Conservation (phyloP, 495 filamentous ascomycete genomes). For the Saxispiralis lemnorum region DNA sequence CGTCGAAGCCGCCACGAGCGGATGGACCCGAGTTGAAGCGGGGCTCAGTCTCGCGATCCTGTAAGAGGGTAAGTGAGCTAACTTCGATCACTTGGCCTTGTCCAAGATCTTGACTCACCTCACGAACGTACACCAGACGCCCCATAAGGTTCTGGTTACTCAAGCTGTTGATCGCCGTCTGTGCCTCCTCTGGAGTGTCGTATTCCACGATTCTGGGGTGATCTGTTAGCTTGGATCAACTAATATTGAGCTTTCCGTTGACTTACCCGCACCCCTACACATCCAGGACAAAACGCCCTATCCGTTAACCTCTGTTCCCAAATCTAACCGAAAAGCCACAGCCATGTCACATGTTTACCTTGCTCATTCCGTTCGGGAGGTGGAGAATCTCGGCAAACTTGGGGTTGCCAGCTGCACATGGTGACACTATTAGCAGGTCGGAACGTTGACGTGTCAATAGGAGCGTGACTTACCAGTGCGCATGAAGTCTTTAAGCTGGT, state of each 20-base stretch:
- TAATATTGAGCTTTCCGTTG: neutral
- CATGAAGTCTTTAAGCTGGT: conserved; percentile 99
- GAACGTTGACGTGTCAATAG: neutral
- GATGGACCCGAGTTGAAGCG: conserved; percentile 57
- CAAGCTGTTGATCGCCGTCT: conserved; percentile 90
- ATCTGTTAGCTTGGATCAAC: conserved; percentile 14
- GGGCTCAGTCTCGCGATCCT: conserved; percentile 91
- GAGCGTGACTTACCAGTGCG: conserved; percentile 62
- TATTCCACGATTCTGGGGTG: conserved; percentile 92
- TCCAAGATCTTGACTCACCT: conserved; percentile 60
- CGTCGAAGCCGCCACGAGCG: conserved; percentile 30
- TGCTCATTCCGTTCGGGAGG: conserved; percentile 99
- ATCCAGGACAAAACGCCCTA: conserved; percentile 63
- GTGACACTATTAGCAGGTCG: neutral
- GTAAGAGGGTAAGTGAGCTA: neutral
- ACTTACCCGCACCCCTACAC: conserved; percentile 99
- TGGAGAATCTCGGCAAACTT: conserved; percentile 98
- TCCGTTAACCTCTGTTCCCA: conserved; percentile 99
- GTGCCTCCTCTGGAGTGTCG: conserved; percentile 96
- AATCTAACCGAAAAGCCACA: conserved; percentile 46
- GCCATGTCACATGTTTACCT: conserved; percentile 91
- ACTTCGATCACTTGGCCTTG: too few species aligned
- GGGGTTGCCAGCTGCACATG: conserved; percentile 76
- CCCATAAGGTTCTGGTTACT: conserved; percentile 99
- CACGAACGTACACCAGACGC: conserved; percentile 91